These are phyloP conservation scores for Leishmania tropica DNA, from an alignment of 208 protist species.

Conservation along the genomic window DNA sequence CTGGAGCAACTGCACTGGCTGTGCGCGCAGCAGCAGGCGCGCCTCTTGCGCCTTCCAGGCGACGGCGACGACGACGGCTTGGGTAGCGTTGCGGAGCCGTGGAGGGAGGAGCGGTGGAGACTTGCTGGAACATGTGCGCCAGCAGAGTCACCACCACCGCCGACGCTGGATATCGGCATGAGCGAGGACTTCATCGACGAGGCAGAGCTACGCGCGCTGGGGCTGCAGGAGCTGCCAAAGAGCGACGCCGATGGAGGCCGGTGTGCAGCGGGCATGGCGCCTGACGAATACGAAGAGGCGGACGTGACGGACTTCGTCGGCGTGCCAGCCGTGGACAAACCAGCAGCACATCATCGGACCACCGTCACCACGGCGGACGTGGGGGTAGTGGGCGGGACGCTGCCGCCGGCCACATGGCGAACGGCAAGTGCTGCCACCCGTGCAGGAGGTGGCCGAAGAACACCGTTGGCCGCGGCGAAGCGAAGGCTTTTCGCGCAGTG, in stretches of 20 bases:
- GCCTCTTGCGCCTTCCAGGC: background rate
- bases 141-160: background rate
- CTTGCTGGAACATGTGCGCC: background rate
- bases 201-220: constrained; percentile 17
- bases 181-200: constrained; percentile 10
- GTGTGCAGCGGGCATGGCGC: background rate
- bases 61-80: background rate
- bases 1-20: constrained; percentile 29
- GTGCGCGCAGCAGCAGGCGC: constrained; percentile 16
- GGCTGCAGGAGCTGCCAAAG: constrained; percentile 1
- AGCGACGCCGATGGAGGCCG: background rate
- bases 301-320: background rate
- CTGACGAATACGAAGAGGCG: background rate
- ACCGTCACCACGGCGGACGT: background rate
- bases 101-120: background rate
- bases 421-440: constrained; percentile 34
- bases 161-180: background rate
- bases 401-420: constrained; percentile 7
- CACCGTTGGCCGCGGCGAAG: background rate
- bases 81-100: background rate
- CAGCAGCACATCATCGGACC: background rate
- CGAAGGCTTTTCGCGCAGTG: background rate
- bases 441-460: background rate
- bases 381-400: background rate
- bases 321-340: background rate